Evolutionary conservation across 2,329 filamentous ascomycete species (phyloP).

Genomic region (Xylaria sp.): DNA sequence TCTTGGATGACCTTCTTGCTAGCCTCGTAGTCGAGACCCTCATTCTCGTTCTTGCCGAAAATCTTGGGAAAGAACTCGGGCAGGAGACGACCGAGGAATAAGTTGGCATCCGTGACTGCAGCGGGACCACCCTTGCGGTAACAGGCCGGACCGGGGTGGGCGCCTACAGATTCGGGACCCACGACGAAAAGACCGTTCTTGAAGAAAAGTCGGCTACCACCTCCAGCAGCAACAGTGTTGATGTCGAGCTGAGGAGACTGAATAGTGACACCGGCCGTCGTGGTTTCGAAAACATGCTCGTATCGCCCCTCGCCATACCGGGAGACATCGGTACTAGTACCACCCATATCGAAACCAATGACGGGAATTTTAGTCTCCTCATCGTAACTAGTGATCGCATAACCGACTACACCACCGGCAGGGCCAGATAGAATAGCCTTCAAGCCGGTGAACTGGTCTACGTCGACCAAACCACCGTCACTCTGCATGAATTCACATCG

Average conservation of each 20-base stretch:
- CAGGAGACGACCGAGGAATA: conserved; percentile 76
- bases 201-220: conserved; percentile 80
- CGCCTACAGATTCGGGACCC: conserved; percentile 81
- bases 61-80: conserved; percentile 95
- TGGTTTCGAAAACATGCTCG: conserved; percentile 92
- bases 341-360: conserved; percentile 90
- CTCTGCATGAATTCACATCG: conserved; percentile 95
- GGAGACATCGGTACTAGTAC: conserved; percentile 87
- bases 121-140: conserved; percentile 85
- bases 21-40: conserved; percentile 69
- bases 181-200: conserved; percentile 86
- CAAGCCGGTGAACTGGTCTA: conserved; percentile 76
- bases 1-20: conserved; percentile 72
- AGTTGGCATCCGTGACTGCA: conserved; percentile 89
- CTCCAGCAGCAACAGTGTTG: conserved; percentile 89
- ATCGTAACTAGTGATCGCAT: conserved; percentile 87
- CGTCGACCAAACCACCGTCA: conserved; percentile 68
- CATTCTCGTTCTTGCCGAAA: conserved; percentile 82
- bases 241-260: conserved; percentile 90
- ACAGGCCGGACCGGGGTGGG: conserved; percentile 84
- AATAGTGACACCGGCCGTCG: conserved; percentile 88
- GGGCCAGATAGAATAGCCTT: conserved; percentile 84
- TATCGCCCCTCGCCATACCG: conserved; percentile 80
- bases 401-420: conserved; percentile 89
- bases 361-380: conserved; percentile 74